Evolutionary conservation across 176 grass and related monocot species (phyloP).

Genomic region (Thalia dealbata): DNA sequence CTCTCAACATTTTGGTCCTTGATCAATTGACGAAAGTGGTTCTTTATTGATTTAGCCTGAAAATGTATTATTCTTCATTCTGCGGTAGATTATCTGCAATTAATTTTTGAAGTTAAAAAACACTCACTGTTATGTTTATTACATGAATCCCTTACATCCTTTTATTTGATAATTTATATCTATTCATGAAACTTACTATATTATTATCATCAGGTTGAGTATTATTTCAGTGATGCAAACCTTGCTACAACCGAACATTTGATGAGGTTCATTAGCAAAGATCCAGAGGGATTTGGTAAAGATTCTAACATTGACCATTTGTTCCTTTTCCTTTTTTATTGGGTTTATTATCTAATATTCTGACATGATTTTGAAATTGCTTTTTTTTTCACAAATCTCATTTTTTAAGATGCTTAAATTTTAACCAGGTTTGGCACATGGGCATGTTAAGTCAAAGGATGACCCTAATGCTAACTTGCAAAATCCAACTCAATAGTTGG

Average conservation of each 20-base stretch:
- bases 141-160: background rate
- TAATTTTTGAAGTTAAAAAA: background rate
- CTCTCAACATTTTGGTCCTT: background rate
- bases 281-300: constrained; percentile 22
- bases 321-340: background rate
- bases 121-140: background rate
- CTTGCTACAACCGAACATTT: constrained; percentile 22
- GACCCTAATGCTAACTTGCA: background rate
- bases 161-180: no score
- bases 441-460: background rate
- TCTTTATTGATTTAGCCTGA: background rate
- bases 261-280: constrained; percentile 23
- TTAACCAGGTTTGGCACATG: background rate
- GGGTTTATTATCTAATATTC: background rate
- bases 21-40: background rate
- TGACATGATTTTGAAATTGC: background rate
- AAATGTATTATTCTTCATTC: background rate
- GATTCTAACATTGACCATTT: background rate
- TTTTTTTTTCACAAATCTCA: background rate
- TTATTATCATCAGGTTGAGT: constrained; percentile 10
- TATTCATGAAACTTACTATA: background rate
- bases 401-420: background rate
- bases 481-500: background rate
- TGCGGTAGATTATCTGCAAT: background rate
- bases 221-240: constrained; percentile 25